Conservation (phyloP, 306 rosid species). For the Pyrus betulifolia region DNA sequence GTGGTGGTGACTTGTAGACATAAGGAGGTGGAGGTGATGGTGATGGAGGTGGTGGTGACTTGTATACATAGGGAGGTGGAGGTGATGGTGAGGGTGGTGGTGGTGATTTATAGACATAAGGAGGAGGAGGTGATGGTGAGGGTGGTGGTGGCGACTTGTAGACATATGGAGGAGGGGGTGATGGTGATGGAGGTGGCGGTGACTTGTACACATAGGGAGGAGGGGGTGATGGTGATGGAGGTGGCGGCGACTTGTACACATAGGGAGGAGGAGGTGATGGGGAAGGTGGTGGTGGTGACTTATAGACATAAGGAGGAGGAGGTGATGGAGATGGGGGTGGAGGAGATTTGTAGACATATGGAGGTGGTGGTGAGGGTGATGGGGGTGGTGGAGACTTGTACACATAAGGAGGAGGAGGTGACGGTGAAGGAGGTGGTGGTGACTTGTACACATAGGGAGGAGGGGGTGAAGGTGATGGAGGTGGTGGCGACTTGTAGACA, state of each 20-base stretch:
- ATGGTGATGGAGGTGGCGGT: too few relatives aligned
- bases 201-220: neutral
- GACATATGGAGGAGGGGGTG: accelerated
- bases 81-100: neutral
- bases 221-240: accelerated
- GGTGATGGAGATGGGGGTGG: too few relatives aligned
- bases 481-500: too few relatives aligned
- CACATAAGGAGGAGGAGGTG: neutral
- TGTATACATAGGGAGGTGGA: neutral
- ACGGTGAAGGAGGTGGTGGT: neutral
- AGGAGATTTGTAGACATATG: too few relatives aligned
- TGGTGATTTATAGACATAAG: accelerated
- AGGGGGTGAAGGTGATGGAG: too few relatives aligned
- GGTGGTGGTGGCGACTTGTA: neutral
- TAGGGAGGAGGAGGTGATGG: too few relatives aligned
- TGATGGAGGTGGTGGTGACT: neutral
- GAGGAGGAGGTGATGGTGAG: accelerated
- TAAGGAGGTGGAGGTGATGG: neutral
- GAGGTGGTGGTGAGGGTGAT: too few relatives aligned
- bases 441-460: neutral
- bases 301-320: too few relatives aligned
- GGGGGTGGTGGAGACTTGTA: neutral
- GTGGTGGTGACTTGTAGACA: neutral
- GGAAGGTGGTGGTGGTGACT: accelerated
- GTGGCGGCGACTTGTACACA: too few relatives aligned